Conservation (phyloP, 495 filamentous ascomycete species). For the Penicillium argentinense region DNA sequence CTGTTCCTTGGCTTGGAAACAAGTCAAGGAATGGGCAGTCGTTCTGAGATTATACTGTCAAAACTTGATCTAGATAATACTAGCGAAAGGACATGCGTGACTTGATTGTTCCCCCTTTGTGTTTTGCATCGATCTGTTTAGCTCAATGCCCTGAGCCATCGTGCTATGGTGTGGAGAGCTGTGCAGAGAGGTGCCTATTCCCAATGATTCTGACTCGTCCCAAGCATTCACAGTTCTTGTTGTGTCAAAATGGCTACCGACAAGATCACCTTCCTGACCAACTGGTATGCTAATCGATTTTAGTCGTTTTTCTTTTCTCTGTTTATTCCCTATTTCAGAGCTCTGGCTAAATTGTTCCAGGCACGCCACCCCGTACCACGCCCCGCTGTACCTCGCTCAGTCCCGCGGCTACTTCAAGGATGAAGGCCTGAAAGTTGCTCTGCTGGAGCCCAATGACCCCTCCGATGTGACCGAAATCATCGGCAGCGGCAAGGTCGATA, state of each 20-base stretch:
- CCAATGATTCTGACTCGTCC: constrained; percentile 20
- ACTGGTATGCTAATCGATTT: constrained; percentile 53
- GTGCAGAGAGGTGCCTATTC: constrained; percentile 4
- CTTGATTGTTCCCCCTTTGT: constrained; percentile 52
- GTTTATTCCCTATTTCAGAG: not conserved
- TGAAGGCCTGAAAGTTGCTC: constrained; percentile 67
- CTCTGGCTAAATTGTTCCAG: constrained; percentile 39
- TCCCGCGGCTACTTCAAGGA: constrained; percentile 68
- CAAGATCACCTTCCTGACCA: constrained; percentile 74
- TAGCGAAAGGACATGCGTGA: constrained; percentile 76
- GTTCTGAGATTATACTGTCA: constrained; percentile 70
- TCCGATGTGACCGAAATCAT: constrained; percentile 73
- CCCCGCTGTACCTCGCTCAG: constrained; percentile 68
- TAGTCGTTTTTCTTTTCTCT: constrained; percentile 4
- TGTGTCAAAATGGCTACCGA: constrained; percentile 63
- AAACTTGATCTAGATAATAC: constrained; percentile 86
- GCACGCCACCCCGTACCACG: constrained; percentile 74
- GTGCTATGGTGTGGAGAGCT: constrained; percentile 2
- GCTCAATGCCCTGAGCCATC: constrained; percentile 6
- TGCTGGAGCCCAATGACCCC: constrained; percentile 71
- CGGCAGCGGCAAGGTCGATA: constrained; percentile 67
- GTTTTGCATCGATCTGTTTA: constrained; percentile 21
- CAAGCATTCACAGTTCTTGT: constrained; percentile 19
- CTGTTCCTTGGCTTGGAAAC: constrained; percentile 5
- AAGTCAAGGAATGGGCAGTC: constrained; percentile 16